Evolutionary conservation across 2,329 filamentous ascomycete species (phyloP).

Genomic region (Hysterium pulicare): DNA sequence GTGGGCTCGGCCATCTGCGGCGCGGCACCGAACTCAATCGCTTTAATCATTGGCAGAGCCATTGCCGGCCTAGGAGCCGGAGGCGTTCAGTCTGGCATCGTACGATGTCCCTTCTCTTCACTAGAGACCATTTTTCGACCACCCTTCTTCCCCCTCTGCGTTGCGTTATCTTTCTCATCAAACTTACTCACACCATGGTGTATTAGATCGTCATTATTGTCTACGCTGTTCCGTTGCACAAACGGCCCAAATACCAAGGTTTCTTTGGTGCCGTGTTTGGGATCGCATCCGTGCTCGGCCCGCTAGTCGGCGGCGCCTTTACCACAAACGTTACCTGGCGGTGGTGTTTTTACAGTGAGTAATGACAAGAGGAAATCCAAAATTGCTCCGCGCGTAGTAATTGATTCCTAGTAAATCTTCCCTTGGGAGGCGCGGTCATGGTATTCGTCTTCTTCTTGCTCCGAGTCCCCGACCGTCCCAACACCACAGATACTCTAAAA

Average conservation of each 20-base stretch:
- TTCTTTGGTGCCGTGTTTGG: conserved; percentile 23
- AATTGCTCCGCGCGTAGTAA: neutral
- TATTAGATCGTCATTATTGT: conserved; percentile 46
- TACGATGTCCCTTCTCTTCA: neutral
- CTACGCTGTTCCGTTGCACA: conserved; percentile 32
- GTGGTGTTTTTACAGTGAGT: conserved; percentile 28
- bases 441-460: conserved; percentile 1
- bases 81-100: conserved; percentile 44
- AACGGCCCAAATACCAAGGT: conserved; percentile 31
- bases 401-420: conserved; percentile 24
- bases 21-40: conserved; percentile 41
- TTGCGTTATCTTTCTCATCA: neutral
- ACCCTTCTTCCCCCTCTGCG: neutral
- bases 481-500: conserved; percentile 40
- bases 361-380: neutral
- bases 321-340: conserved; percentile 33
- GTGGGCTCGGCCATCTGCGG: conserved; percentile 51
- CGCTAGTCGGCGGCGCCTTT: conserved; percentile 37
- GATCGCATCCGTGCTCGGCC: conserved; percentile 27
- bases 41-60: conserved; percentile 51
- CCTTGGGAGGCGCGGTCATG: conserved; percentile 32
- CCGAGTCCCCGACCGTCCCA: neutral
- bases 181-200: conserved; percentile 1
- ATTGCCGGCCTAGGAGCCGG: conserved; percentile 48
- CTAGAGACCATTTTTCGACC: neutral